Conservation (phyloP, 2,329 filamentous ascomycete species). For the Xylariaceae sp. region DNA sequence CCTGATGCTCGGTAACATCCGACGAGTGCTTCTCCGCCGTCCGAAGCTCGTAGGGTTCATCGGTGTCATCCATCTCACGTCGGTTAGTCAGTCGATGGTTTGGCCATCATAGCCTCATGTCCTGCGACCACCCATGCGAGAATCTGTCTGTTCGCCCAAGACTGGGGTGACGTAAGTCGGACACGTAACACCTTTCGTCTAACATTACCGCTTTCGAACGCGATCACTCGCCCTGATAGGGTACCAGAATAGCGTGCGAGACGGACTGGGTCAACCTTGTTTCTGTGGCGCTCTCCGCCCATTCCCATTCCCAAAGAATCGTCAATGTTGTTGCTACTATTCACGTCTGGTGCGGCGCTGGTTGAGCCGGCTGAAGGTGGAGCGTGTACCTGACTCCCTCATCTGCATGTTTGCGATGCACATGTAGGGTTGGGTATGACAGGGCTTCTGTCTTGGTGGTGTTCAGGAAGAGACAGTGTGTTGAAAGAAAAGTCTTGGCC, state of each 20-base stretch:
- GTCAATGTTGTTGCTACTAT: background rate
- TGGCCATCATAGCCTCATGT: constrained; percentile 1
- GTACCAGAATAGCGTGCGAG: background rate
- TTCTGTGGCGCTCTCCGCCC: background rate
- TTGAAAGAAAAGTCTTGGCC: background rate
- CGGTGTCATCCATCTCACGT: background rate
- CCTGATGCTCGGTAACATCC: background rate
- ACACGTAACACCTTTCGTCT: constrained; percentile 12
- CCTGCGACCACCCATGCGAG: background rate
- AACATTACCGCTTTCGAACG: constrained; percentile 15
- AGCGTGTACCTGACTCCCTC: background rate
- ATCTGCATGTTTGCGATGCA: constrained; percentile 5
- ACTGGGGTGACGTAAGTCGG: background rate
- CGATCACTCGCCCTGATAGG: constrained; percentile 13
- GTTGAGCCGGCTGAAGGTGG: constrained; percentile 6
- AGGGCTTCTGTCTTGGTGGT: background rate
- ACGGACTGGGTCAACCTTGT: background rate
- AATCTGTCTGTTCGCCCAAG: background rate
- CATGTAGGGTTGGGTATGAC: background rate
- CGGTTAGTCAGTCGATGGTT: background rate
- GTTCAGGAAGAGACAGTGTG: background rate
- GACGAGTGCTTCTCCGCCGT: background rate
- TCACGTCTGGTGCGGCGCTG: background rate
- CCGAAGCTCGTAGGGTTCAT: background rate
- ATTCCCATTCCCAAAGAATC: background rate